phyloP scores from a whole-genome alignment of 2,329 filamentous ascomycete genomes.

The Monascus ruber region DNA sequence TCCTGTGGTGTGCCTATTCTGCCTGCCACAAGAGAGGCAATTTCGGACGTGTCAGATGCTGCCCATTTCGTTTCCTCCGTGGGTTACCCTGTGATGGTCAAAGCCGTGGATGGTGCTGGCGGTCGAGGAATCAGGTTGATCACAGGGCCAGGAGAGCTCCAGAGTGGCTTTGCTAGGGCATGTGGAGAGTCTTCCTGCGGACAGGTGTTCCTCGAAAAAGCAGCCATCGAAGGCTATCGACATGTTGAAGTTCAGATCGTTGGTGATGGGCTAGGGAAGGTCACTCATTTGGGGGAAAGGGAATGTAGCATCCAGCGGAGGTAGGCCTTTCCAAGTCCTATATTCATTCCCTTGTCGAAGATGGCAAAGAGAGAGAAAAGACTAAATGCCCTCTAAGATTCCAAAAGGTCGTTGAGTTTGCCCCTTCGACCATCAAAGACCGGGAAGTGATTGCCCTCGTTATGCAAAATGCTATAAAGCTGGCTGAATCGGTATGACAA shows the following conservation, averaged over 20 bases:
- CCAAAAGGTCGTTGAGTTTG: conserved; percentile 51
- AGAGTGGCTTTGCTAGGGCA: conserved; percentile 38
- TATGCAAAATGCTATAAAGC: conserved; percentile 43
- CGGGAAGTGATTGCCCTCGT: conserved; percentile 37
- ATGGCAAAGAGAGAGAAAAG: too few species aligned
- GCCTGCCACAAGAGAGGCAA: conserved; percentile 37
- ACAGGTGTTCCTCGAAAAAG: conserved; percentile 51
- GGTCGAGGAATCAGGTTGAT: conserved; percentile 50
- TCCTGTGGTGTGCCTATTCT: conserved; percentile 43
- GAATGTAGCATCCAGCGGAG: conserved; percentile 49
- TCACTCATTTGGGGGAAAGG: conserved; percentile 48
- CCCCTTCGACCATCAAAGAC: conserved; percentile 41
- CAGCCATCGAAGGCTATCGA: conserved; percentile 48
- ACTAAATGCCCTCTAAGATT: too few species aligned
- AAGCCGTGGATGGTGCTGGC: conserved; percentile 54
- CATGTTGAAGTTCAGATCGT: conserved; percentile 53
- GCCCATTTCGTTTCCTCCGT: conserved; percentile 46
- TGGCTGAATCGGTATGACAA: conserved; percentile 35
- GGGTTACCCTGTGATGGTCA: conserved; percentile 49
- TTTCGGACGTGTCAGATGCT: conserved; percentile 26
- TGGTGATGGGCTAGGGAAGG: conserved; percentile 42
- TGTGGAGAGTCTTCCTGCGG: conserved; percentile 48
- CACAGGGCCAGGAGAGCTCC: conserved; percentile 31
- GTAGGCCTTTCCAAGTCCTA: background rate
- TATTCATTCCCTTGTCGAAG: background rate